Conservation (phyloP, 108 stramenopile genomes). For the Nitzschia palea region DNA sequence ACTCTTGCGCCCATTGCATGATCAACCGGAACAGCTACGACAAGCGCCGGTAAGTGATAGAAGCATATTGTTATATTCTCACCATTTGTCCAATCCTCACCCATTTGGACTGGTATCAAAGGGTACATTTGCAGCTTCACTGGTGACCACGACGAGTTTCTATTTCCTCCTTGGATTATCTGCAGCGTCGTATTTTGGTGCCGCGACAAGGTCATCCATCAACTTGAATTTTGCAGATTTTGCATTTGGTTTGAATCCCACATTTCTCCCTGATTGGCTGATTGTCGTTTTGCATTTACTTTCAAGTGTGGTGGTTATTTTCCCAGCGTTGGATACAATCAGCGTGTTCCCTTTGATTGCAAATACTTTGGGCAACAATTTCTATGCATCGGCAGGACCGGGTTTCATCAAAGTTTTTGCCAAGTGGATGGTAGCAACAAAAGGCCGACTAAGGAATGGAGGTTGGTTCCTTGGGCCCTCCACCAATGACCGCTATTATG, state of each 20-base stretch:
- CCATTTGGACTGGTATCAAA: not conserved
- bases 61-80: not conserved
- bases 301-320: conserved; percentile 43
- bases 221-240: conserved; percentile 58
- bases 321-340: conserved; percentile 52
- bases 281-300: not conserved
- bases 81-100: not conserved
- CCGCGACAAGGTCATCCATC: conserved; percentile 26
- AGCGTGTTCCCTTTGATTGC: conserved; percentile 61
- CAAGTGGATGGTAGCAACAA: not conserved
- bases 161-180: conserved; percentile 37
- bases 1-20: conserved; percentile 38
- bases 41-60: conserved; percentile 20
- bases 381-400: conserved; percentile 9
- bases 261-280: not conserved
- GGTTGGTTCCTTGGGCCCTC: not conserved
- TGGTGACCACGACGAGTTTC: conserved; percentile 38
- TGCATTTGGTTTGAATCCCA: conserved; percentile 29
- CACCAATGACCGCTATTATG: not conserved
- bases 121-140: conserved; percentile 32
- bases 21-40: conserved; percentile 7
- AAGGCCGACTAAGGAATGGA: not conserved
- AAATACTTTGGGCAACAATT: conserved; percentile 52
- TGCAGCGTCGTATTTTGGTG: conserved; percentile 45
- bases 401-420: conserved; percentile 17